Evolutionary conservation across 1,284 basidiomycete species (phyloP), one percentile per base, ranked within the genome.

Genomic region (Inonotus obliquus): DNA sequence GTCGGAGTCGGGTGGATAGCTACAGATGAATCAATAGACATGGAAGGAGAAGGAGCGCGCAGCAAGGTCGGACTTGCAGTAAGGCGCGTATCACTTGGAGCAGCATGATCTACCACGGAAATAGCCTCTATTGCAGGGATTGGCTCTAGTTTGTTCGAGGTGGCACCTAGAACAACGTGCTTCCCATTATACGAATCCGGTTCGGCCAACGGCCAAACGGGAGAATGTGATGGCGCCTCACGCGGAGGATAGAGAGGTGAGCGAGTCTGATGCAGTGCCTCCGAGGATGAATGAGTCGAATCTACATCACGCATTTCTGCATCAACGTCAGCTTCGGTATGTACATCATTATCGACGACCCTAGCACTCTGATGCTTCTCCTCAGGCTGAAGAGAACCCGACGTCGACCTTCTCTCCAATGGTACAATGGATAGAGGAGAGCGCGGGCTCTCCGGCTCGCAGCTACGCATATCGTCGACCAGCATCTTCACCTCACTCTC

Each of bases 21-120:
- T 10, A 35, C 11, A 32, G 59, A 55, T 2, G 59, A 61, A 2
- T 35, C 44, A n/a, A 44, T 37, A 11, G 59, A 61, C 3, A 56
- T 37, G 14, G 58, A 19, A 13, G 58, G 58, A 44, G 58, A 60
- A 4, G 51, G 38, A 4, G 48, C 49, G 19, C 58, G 49, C 6
- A 53, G 49, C 17, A 53, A 51, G 13, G 10, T 25, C 13, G 49
- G 49, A 27, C 49, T 51, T 2, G 49, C 49, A 23, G 10, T 27
- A 10, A 51, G 23, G 11, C n/a, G 49, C 19, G 19, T 27, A 27
- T 51, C 25, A 23, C 14, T 29, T 10, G 49, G 29, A 11, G 4
- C 25, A 10, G 49, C 49, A 32, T 25, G 7, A 23, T 25, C n/a
- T 13, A 27, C 25, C 13, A 23, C 25, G n/a, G 25, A 2, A 51